These are phyloP conservation scores for Colletotrichum acutatum DNA, from an alignment of 2,329 filamentous ascomycete species.

Conservation along the genomic window DNA sequence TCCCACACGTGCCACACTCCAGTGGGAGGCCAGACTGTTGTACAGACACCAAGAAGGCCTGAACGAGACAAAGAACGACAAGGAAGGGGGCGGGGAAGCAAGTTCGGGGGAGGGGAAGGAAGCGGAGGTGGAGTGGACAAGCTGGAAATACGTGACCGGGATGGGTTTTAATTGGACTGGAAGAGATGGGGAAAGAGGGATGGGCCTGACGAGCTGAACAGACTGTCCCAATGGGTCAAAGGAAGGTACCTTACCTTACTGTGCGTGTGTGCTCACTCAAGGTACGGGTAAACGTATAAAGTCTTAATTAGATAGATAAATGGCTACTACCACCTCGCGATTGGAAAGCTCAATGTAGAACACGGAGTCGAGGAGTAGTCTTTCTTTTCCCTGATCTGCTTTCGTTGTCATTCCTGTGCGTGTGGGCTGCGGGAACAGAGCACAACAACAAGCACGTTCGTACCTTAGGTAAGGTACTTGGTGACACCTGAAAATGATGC, in stretches of 20 bases:
- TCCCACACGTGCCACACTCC: slow-evolving; percentile 29
- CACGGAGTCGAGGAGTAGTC: background rate
- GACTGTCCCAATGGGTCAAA: background rate
- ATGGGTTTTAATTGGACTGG: slow-evolving; percentile 3
- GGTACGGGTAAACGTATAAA: too few species aligned
- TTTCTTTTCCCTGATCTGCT: background rate
- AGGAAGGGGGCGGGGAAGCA: slow-evolving; percentile 6
- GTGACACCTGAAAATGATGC: background rate
- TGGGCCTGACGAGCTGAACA: background rate
- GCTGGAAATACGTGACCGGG: background rate
- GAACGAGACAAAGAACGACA: background rate
- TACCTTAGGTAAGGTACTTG: background rate
- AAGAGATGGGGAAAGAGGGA: background rate
- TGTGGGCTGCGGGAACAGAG: background rate
- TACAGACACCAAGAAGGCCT: background rate
- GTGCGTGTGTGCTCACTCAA: too few species aligned
- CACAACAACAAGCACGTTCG: background rate
- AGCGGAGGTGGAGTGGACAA: slow-evolving; percentile 26
- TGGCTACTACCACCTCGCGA: background rate
- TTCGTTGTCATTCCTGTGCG: background rate
- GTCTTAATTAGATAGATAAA: background rate
- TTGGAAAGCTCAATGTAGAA: background rate
- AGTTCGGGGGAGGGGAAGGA: slow-evolving; percentile 22
- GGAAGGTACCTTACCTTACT: background rate
- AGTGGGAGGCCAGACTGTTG: background rate